Evolutionary conservation across 1,139 yeast genomes (phyloP).

Genomic region (Geotrichum bryndzae): DNA sequence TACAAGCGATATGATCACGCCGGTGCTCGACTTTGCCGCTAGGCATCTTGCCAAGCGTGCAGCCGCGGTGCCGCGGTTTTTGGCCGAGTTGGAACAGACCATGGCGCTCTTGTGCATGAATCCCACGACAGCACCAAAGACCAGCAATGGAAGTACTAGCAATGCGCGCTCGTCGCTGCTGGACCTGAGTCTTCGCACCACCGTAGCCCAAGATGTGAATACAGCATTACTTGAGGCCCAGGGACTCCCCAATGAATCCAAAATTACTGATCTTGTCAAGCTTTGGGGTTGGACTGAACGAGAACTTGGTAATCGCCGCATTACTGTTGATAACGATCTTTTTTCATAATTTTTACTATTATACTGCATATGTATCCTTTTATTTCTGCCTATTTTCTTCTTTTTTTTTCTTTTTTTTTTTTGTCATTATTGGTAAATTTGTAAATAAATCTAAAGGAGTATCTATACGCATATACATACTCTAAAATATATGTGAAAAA

Average conservation of each 20-base stretch:
- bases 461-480: no score
- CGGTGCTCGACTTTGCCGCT: constrained; percentile 38
- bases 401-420: not conserved
- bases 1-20: constrained; percentile 24
- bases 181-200: constrained; percentile 33
- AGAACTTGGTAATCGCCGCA: constrained; percentile 18
- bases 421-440: not conserved
- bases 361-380: not conserved
- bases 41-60: constrained; percentile 37
- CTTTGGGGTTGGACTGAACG: constrained; percentile 36
- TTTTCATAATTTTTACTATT: constrained; percentile 1
- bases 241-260: constrained; percentile 34
- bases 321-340: constrained; percentile 1
- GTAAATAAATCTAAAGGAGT: no score
- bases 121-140: constrained; percentile 16
- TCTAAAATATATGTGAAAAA: no score
- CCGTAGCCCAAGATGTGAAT: constrained; percentile 37
- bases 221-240: constrained; percentile 33
- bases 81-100: constrained; percentile 36
- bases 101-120: constrained; percentile 41
- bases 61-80: constrained; percentile 30
- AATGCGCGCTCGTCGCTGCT: constrained; percentile 31
- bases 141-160: not conserved
- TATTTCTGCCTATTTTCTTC: not conserved
- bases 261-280: constrained; percentile 32